Percentiles rank a stretch among this genome's conserved stretches.
phyloP scores from a whole-genome alignment of 2,329 filamentous ascomycete species.

The Chalaropsis thielavioides region DNA sequence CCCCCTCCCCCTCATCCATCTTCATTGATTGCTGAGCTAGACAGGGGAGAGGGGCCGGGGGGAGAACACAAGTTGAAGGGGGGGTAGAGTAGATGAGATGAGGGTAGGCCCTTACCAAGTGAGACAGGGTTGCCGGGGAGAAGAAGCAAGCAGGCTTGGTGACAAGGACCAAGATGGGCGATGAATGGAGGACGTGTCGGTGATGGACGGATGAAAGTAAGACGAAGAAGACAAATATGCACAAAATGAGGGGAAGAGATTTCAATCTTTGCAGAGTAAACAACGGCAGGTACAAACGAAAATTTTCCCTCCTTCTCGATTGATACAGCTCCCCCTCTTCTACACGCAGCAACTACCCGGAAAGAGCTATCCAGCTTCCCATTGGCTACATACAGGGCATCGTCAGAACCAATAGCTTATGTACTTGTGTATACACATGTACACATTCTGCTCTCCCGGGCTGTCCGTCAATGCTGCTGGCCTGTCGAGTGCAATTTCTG shows the following conservation, averaged over 20 bases:
- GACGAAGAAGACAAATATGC: not conserved
- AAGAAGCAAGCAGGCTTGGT: not conserved
- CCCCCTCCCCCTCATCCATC: not conserved
- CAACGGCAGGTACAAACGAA: not conserved
- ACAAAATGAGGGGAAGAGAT: not conserved
- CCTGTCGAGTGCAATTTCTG: not conserved
- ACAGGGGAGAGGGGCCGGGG: not conserved
- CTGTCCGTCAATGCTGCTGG: not conserved
- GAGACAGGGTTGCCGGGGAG: not conserved
- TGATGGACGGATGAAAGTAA: not conserved
- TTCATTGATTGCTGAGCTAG: not conserved
- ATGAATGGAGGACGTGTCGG: not conserved
- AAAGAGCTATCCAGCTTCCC: not conserved
- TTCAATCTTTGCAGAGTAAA: not conserved
- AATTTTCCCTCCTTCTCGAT: not conserved
- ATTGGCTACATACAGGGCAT: not conserved
- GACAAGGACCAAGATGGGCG: not conserved
- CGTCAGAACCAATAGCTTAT: not conserved
- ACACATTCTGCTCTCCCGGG: not conserved
- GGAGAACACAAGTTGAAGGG: not conserved
- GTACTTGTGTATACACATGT: not conserved
- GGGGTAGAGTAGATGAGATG: not conserved
- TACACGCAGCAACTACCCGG: not conserved
- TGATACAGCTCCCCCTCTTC: not conserved
- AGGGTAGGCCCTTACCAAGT: not conserved